These are phyloP conservation scores for Fraxinus angustifolia DNA, from an alignment of 305 asterid species.

Conservation along the genomic window DNA sequence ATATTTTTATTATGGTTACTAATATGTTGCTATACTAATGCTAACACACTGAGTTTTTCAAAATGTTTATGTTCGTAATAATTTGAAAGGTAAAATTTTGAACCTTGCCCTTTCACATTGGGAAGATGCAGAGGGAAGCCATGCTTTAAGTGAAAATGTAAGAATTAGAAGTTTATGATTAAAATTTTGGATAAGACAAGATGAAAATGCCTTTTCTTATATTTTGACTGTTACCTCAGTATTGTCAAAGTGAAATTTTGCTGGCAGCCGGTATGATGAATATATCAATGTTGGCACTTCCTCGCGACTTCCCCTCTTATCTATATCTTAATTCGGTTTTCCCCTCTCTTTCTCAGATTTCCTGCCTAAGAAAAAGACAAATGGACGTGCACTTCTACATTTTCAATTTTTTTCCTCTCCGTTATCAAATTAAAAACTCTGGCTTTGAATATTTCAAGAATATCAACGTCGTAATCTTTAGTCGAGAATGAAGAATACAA, in stretches of 20 bases:
- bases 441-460: background rate
- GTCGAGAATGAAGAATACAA: background rate
- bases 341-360: background rate
- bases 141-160: background rate
- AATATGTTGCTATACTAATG: background rate
- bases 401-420: background rate
- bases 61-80: background rate
- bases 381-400: background rate
- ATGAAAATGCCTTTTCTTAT: background rate
- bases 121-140: background rate
- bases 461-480: background rate
- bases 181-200: background rate
- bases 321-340: background rate
- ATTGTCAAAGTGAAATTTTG: background rate
- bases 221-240: background rate
- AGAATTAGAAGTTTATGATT: background rate
- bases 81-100: background rate
- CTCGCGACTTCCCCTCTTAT: background rate
- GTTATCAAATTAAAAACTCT: background rate
- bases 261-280: background rate
- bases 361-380: background rate
- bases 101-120: background rate
- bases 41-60: background rate
- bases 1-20: background rate
- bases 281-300: background rate